Conservation (phyloP, 352 stramenopile genomes). For the Globisporangium sylvaticum region DNA sequence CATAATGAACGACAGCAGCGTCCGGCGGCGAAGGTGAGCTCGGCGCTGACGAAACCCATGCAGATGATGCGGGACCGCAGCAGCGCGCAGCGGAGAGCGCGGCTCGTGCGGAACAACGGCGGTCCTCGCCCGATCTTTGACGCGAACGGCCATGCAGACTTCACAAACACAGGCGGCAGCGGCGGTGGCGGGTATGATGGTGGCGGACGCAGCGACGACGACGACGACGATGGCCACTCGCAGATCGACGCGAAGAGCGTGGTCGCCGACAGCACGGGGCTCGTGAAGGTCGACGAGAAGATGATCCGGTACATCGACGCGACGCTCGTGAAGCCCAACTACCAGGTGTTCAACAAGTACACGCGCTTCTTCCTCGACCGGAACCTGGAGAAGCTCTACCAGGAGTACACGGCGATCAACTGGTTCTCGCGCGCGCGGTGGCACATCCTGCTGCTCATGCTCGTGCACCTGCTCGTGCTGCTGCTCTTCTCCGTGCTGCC, state of each 20-base stretch:
- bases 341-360: constrained; percentile 75
- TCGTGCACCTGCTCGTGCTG: constrained; percentile 64
- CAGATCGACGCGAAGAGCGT: neutral
- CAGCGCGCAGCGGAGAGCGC: constrained; percentile 7
- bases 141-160: neutral
- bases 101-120: neutral
- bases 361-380: constrained; percentile 76
- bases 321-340: constrained; percentile 66
- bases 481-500: constrained; percentile 62
- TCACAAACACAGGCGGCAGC: neutral
- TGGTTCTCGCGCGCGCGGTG: constrained; percentile 76
- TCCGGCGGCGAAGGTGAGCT: constrained; percentile 13
- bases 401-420: constrained; percentile 82
- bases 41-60: constrained; percentile 20
- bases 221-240: neutral
- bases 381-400: constrained; percentile 73
- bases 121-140: neutral
- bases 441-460: constrained; percentile 70
- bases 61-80: constrained; percentile 20
- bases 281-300: constrained; percentile 29
- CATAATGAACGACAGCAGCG: neutral
- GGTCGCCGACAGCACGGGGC: constrained; percentile 1
- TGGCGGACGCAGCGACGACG: neutral
- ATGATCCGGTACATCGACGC: constrained; percentile 74
- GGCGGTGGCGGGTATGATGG: neutral